Base-by-base conservation (phyloP, 768 basidiomycete species). In the Boletus rufocinnamomeus region DNA sequence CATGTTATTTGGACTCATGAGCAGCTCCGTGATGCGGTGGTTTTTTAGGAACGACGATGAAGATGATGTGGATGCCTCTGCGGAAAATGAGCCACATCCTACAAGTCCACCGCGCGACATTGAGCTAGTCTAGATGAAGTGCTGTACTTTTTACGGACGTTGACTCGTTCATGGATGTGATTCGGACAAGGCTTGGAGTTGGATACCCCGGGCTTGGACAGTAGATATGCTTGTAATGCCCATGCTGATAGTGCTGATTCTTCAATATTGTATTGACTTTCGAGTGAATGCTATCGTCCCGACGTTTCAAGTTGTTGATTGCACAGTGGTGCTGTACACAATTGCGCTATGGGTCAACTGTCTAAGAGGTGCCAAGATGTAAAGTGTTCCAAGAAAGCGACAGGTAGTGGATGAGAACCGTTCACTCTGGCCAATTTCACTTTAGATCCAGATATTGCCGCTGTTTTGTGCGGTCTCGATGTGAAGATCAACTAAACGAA, bases 381-480 rank as follows among this genome's bases (percentile, higher is more conserved):
- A n/a, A n/a, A n/a, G n/a, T n/a, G n/a, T n/a, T n/a, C n/a, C n/a
- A n/a, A n/a, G n/a, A n/a, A n/a, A n/a, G n/a, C n/a, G n/a, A n/a
- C n/a, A n/a, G n/a, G n/a, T n/a, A n/a, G n/a, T n/a, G n/a, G n/a
- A n/a, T n/a, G n/a, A n/a, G 82, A 78, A 40, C 77, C 84, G 3
- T 88, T 95, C 71, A 79, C 79, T 35, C 76, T 89, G n/a, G 79
- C 80, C 46, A 75, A 84, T 61, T 96, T 92, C 74, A 80, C 79
- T 3, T 75, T 83, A 7, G 96, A 98, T 71, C 85, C 89, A 8
- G 76, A 81, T 51, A 86, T 99, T 51, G 89, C 82, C n/a, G 95
- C 92, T 11, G 96, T 99, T 16, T 79, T 98, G n/a, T 95, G 94
- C 70, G 96, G 96, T 2, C 82, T 95, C 27, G 96, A 98, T 74